Evolutionary conservation across 2,329 filamentous ascomycete species (phyloP), one percentile per base, ranked within the genome.

Genomic region (Phoma sp.): DNA sequence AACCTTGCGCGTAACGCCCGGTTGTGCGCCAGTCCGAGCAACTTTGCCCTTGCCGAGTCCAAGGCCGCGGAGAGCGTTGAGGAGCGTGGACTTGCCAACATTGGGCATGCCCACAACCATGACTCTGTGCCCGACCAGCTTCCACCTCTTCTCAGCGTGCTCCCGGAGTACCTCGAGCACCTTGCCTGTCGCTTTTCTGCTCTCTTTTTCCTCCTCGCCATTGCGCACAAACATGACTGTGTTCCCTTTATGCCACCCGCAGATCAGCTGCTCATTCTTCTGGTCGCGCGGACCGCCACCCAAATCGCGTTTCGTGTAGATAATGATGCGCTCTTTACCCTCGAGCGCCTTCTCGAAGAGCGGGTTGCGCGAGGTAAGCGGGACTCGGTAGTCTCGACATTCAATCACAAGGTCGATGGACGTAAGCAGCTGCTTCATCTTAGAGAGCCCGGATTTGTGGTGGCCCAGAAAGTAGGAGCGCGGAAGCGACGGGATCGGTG

Each of bases 41-140:
- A 87, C 93, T 73, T 94, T 96, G 19, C 82, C 81, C 43, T 82
- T 79, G 63, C 81, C 77, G 61, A 91, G 83, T 36, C 92, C 91
- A 17, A 83, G 80, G 36, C 82, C 84, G 19, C 95, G 88, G 43
- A 98, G 83, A 15, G 88, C 85, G 74, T 99, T 99, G 37, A 99
- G 85, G n/a, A 99, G 81, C 1, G 93, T 92, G 41, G 91, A 96
- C 77, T 99, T 99, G 32, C 95, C 95, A 0, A 96, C 91, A 72
- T 99, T 99, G 32, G 95, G 95, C 93, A 99, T 97, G 51, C 95
- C 95, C 13, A 98, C 93, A 0, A 98, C 85, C 74, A 99, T 84
- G 52, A 92, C 85, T 43, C 92, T 86, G 64, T 92, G 84, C n/a
- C 92, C 93, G 7, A 90, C 88, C n/a, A 98, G 78, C 21, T 84